Base-by-base conservation (phyloP, 169 alveolate species). In the Cryptosporidium felis region DNA sequence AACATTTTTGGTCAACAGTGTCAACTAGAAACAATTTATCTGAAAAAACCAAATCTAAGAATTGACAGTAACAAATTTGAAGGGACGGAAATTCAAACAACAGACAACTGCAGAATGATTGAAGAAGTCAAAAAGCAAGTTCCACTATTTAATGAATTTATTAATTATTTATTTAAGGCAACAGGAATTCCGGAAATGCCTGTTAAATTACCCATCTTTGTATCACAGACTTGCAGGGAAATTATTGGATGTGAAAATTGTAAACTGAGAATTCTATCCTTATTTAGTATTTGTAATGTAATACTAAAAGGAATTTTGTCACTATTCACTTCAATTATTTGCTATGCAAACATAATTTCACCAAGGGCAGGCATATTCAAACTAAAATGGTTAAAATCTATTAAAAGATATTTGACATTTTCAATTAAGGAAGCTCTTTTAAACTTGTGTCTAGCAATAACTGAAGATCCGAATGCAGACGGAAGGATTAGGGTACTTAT, bases 391-490 rank as follows among this genome's bases (percentile, higher is more conserved):
- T 28, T 63, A 14, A 42, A 44, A 42, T 44, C 16, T 34, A 21
- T 42, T 8, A 40, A 30, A 42, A 40, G 16, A 23, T 63, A 63
- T 63, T 38, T 63, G 60, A 42, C 36, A 9, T 40, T 63, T n/a
- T 66, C 88, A 8, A 28, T 89, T 36, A 89, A 89, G 62, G 85
- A 80, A 30, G 65, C 82, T 63, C 53, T 89, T 9, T 60, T 89
- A 8, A 82, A 49, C 49, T 62, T 80, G n/a, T 81, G 89, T 53
- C 62, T 89, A 12, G 44, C 89, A 12, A 41, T 89, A 49, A 82
- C 92, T 2, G 92, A 89, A 21, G 91, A 81, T 66, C 32, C 82
- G 5, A 36, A 62, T 2, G 92, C 91, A 2, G 92, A 89, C 36
- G 92, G 92, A 12, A 80, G 82, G 28, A 42, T 89, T n/a, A 80